phyloP scores from a whole-genome alignment of 345 rosid species.

The Litchi chinensis region DNA sequence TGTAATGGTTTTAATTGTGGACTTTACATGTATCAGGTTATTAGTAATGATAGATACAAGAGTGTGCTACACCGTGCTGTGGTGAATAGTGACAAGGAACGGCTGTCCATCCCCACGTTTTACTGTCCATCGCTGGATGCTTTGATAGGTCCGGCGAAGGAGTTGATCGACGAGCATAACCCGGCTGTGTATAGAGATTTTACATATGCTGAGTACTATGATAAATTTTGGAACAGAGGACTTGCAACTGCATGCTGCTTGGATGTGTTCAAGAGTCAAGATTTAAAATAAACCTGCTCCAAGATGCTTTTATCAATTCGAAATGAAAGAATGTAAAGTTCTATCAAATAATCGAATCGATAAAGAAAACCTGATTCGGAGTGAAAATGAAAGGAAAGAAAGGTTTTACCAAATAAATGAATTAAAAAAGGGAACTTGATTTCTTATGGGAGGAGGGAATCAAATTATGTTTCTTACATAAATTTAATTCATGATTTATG shows the following conservation, averaged over 20 bases:
- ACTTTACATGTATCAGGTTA: slow-evolving; percentile 19
- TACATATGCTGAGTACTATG: slow-evolving; percentile 54
- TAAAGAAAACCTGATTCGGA: too few relatives aligned
- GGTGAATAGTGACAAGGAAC: slow-evolving; percentile 33
- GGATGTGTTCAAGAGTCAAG: slow-evolving; percentile 65
- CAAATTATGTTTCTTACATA: too few relatives aligned
- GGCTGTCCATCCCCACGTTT: slow-evolving; percentile 49
- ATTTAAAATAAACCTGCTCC: not conserved
- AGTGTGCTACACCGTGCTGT: slow-evolving; percentile 56
- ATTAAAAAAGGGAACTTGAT: too few relatives aligned
- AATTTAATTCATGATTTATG: too few relatives aligned
- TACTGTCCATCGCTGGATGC: slow-evolving; percentile 51
- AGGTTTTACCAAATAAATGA: too few relatives aligned
- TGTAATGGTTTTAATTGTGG: not conserved
- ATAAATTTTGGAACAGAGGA: slow-evolving; percentile 60
- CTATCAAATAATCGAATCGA: too few relatives aligned
- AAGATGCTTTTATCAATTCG: too few relatives aligned
- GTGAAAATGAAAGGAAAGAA: too few relatives aligned
- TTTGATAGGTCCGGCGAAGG: slow-evolving; percentile 34
- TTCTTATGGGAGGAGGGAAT: too few relatives aligned
- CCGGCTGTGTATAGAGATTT: slow-evolving; percentile 37
- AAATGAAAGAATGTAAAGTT: too few relatives aligned
- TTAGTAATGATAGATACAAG: slow-evolving; percentile 50
- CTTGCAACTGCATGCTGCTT: slow-evolving; percentile 58
- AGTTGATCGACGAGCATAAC: slow-evolving; percentile 23